Conservation (phyloP, 192 early-diverging fungal species). For the Dispira simplex region DNA sequence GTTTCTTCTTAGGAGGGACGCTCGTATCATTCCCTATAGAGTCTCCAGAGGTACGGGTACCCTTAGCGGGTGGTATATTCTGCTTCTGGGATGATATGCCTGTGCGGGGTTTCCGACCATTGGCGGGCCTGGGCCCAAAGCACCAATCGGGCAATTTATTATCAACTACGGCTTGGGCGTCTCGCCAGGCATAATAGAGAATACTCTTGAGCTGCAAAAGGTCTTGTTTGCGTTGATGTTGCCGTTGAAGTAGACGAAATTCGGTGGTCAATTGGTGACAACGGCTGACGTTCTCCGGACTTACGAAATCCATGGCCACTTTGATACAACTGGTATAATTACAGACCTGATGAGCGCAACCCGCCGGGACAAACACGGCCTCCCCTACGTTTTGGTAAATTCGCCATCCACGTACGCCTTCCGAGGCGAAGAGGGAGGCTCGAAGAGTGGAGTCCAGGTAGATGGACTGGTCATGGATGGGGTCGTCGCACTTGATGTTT, state of each 20-base stretch:
- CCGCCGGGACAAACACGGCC: constrained; percentile 62
- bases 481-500: constrained; percentile 19
- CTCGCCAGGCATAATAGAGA: constrained; percentile 19
- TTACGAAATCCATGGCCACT: constrained; percentile 55
- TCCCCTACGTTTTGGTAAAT: constrained; percentile 55
- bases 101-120: background rate
- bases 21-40: too few species aligned
- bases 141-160: background rate
- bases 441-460: constrained; percentile 36
- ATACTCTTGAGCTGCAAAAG: constrained; percentile 31
- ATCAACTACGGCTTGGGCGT: background rate
- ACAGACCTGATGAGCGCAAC: constrained; percentile 57
- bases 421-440: constrained; percentile 17
- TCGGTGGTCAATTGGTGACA: constrained; percentile 28
- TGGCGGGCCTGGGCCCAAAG: background rate
- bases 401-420: constrained; percentile 31
- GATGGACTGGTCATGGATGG: constrained; percentile 50
- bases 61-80: too few species aligned
- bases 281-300: constrained; percentile 35
- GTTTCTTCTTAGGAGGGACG: too few species aligned
- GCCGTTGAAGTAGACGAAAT: constrained; percentile 24
- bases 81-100: too few species aligned
- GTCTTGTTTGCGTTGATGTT: constrained; percentile 27
- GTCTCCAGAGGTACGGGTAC: too few species aligned
- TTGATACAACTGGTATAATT: constrained; percentile 51